phyloP scores from a whole-genome alignment of 1,139 yeast species.

The Candida sanyaensis region DNA sequence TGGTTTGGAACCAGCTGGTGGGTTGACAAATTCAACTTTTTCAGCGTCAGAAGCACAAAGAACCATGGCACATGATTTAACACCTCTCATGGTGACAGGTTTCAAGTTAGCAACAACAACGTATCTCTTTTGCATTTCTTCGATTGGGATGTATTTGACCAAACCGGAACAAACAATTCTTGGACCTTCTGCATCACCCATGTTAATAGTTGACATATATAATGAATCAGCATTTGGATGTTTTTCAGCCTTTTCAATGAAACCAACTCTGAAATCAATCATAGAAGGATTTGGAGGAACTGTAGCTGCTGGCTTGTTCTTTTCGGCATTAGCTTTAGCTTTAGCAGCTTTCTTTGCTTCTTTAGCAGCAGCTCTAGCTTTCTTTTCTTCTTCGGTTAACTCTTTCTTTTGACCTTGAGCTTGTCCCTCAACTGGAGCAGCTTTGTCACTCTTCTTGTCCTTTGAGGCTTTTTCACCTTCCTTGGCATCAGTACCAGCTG shows the following conservation, averaged over 20 bases:
- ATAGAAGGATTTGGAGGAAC: conserved; percentile 74
- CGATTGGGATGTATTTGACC: conserved; percentile 50
- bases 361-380: conserved; percentile 55
- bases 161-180: conserved; percentile 97
- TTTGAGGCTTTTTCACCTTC: conserved; percentile 16
- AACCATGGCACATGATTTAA: conserved; percentile 95
- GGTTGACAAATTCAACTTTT: conserved; percentile 86
- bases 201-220: conserved; percentile 93
- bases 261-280: conserved; percentile 94
- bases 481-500: conserved; percentile 19
- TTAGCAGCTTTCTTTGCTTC: conserved; percentile 76
- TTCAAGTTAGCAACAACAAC: conserved; percentile 65
- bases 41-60: conserved; percentile 81
- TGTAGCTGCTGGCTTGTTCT: conserved; percentile 56
- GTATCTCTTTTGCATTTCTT: conserved; percentile 46
- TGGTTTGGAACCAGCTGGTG: conserved; percentile 91
- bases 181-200: conserved; percentile 96
- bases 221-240: conserved; percentile 98
- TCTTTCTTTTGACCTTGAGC: conserved; percentile 24
- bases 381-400: conserved; percentile 60
- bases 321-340: conserved; percentile 69
- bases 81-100: conserved; percentile 76
- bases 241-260: conserved; percentile 92
- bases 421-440: conserved; percentile 17
- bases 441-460: conserved; percentile 12